These are phyloP conservation scores for Hypocrella siamensis DNA, from an alignment of 2,329 filamentous ascomycete species.

Conservation along the genomic window DNA sequence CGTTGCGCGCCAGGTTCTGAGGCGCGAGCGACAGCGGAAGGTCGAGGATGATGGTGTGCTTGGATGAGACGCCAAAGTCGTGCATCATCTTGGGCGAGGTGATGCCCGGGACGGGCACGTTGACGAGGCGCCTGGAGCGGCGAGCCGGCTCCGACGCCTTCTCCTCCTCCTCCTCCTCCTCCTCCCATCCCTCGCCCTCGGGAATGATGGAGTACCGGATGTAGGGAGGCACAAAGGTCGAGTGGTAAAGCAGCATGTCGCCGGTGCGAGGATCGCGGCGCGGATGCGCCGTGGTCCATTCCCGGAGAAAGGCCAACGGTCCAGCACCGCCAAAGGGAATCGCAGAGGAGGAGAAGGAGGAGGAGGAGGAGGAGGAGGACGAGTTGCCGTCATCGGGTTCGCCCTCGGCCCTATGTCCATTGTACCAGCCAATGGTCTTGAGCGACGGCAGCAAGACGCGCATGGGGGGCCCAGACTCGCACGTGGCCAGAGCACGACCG, in stretches of 20 bases:
- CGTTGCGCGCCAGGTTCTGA: neutral
- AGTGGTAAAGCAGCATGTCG: neutral
- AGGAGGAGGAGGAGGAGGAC: no score
- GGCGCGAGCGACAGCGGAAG: neutral
- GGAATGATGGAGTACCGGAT: neutral
- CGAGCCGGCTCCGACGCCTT: neutral
- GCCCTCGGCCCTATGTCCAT: neutral
- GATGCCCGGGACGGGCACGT: neutral
- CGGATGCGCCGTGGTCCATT: neutral
- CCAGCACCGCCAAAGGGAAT: neutral
- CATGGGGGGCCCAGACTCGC: neutral
- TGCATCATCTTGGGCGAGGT: conserved; percentile 1
- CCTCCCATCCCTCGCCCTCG: no score
- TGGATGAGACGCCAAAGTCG: neutral
- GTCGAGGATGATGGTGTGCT: neutral
- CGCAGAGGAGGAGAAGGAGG: no score
- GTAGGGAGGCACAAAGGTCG: neutral
- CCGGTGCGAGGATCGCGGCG: neutral
- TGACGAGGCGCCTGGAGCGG: neutral
- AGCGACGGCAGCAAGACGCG: neutral
- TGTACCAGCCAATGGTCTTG: neutral
- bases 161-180: no score
- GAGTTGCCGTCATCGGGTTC: neutral
- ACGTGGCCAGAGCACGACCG: neutral
- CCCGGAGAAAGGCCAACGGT: neutral